Conservation (phyloP, 2,329 filamentous ascomycete genomes). For the Aspergillus ruber region DNA sequence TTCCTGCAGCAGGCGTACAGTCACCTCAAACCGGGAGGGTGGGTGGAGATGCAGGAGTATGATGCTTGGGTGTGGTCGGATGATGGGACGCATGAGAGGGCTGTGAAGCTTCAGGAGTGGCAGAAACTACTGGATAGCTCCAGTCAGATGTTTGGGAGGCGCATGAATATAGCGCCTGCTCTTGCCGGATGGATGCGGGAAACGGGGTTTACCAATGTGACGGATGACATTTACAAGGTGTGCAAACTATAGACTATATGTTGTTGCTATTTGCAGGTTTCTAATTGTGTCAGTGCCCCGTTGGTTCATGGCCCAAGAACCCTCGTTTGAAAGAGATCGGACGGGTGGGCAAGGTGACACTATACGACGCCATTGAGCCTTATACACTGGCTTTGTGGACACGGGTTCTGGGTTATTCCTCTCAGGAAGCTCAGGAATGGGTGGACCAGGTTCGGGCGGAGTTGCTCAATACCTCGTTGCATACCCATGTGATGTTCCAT, state of each 20-base stretch:
- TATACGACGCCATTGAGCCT: slow-evolving; percentile 30
- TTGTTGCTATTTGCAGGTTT: neutral
- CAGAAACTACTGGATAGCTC: slow-evolving; percentile 22
- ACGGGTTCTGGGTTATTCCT: slow-evolving; percentile 26
- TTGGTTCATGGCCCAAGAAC: slow-evolving; percentile 30
- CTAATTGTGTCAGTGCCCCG: slow-evolving; percentile 21
- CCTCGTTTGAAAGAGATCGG: slow-evolving; percentile 30
- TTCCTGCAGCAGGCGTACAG: slow-evolving; percentile 25
- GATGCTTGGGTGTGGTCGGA: slow-evolving; percentile 23
- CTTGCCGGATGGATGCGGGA: slow-evolving; percentile 22
- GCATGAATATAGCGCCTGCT: slow-evolving; percentile 26
- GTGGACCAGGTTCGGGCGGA: slow-evolving; percentile 24
- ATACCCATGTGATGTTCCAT: slow-evolving; percentile 25
- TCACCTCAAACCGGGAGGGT: slow-evolving; percentile 30
- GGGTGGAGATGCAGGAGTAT: slow-evolving; percentile 32
- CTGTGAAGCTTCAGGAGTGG: slow-evolving; percentile 22
- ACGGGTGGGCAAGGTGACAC: slow-evolving; percentile 21
- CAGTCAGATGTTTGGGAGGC: slow-evolving; percentile 28
- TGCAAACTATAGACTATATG: neutral
- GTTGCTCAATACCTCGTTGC: slow-evolving; percentile 16
- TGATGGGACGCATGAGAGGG: slow-evolving; percentile 24
- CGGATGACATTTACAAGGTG: slow-evolving; percentile 32
- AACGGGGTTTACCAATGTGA: slow-evolving; percentile 27
- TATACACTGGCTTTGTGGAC: slow-evolving; percentile 35
- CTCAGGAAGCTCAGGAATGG: slow-evolving; percentile 24